Conservation (phyloP, 495 filamentous ascomycete species). For the Lasiosphaeriaceae sp. region DNA sequence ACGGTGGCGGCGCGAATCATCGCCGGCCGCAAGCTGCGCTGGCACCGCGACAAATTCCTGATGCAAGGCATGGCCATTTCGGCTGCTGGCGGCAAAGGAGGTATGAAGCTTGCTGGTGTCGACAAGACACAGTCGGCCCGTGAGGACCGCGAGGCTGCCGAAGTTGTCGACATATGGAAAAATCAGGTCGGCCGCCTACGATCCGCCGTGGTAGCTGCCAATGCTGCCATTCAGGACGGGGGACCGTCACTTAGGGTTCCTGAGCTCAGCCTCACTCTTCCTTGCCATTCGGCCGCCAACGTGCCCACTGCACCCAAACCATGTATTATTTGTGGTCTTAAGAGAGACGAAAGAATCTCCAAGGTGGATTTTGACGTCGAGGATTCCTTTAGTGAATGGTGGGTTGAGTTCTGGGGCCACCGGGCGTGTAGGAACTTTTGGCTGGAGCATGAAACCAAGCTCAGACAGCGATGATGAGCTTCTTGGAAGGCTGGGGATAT, state of each 20-base stretch:
- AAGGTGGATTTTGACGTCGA: conserved; percentile 73
- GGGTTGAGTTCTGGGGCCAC: conserved; percentile 88
- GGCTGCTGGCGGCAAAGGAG: conserved; percentile 56
- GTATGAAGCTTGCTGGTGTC: conserved; percentile 85
- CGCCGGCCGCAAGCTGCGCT: conserved; percentile 78
- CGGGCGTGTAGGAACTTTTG: conserved; percentile 79
- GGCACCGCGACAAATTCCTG: conserved; percentile 84
- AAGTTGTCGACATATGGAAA: conserved; percentile 72
- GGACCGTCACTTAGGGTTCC: conserved; percentile 51
- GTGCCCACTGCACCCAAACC: conserved; percentile 65
- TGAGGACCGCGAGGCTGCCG: conserved; percentile 83
- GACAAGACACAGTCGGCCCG: conserved; percentile 74
- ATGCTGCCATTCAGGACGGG: conserved; percentile 26
- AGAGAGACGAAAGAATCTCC: conserved; percentile 74
- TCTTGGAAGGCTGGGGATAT: no score
- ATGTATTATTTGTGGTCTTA: conserved; percentile 88
- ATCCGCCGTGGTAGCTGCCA: conserved; percentile 53
- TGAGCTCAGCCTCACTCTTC: conserved; percentile 60
- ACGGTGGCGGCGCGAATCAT: conserved; percentile 75
- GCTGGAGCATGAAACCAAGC: conserved; percentile 62
- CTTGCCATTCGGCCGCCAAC: conserved; percentile 58
- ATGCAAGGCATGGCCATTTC: conserved; percentile 86
- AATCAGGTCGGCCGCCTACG: conserved; percentile 59
- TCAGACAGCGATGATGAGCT: conserved; percentile 57
- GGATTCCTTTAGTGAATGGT: conserved; percentile 95